Conservation (phyloP, 1,284 basidiomycete genomes). For the Ustilago lituana region DNA sequence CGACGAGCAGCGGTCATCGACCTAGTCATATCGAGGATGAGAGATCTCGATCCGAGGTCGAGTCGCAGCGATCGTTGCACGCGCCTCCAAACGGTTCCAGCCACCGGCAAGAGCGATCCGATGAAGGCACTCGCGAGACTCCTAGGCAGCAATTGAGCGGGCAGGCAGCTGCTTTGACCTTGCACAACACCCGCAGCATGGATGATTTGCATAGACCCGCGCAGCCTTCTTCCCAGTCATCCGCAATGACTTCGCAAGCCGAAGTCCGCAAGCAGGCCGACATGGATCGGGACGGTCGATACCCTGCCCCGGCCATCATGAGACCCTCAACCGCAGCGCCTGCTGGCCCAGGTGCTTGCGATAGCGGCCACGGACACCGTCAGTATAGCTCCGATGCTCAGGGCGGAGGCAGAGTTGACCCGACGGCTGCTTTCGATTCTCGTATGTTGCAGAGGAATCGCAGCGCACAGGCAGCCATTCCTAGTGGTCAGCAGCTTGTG, state of each 20-base stretch:
- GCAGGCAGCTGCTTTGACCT: constrained; percentile 12
- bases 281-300: constrained; percentile 47
- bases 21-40: constrained; percentile 25
- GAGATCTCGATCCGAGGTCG: constrained; percentile 8
- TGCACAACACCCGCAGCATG: constrained; percentile 52
- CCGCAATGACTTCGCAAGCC: constrained; percentile 22
- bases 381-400: constrained; percentile 49
- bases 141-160: constrained; percentile 5
- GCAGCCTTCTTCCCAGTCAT: constrained; percentile 13
- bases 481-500: constrained; percentile 26
- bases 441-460: constrained; percentile 40
- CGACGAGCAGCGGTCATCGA: constrained; percentile 7
- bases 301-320: constrained; percentile 37
- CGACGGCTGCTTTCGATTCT: constrained; percentile 12
- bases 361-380: constrained; percentile 24
- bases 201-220: constrained; percentile 42
- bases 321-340: constrained; percentile 46
- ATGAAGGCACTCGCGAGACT: constrained; percentile 14
- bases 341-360: constrained; percentile 17
- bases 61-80: constrained; percentile 8
- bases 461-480: constrained; percentile 43
- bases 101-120: constrained; percentile 34
- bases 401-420: constrained; percentile 7
- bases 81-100: constrained; percentile 13
- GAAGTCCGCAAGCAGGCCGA: constrained; percentile 34